Base-by-base conservation (phyloP, 345 rosid genomes). In the Camelina neglecta region DNA sequence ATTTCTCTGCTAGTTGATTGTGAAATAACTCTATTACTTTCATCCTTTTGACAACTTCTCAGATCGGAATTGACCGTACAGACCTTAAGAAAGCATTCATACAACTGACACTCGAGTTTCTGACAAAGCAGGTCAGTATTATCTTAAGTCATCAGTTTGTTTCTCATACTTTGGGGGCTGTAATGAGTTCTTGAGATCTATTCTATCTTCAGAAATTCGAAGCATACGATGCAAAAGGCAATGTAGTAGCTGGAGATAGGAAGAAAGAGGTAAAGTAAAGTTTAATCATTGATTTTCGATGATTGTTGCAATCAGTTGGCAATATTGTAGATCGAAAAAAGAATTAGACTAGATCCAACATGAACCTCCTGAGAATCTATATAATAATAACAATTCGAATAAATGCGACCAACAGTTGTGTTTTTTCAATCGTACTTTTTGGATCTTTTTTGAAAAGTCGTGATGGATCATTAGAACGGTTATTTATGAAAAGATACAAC, bases 61-160 rank as follows among this genome's bases (percentile, higher is more conserved):
- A 92, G 97, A 95, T 95, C 24, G 93, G 89, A 70, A 87, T 92
- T 66, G 99, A 94, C 76, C 76, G 82, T 64, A 90, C 84, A 0
- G 93, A 92, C 73, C 71, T 85, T 47, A 81, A 77, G 18, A 95
- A 95, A 84, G 91, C 78, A 44, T 95, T 92, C 65, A 68, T 85
- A 69, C 99, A 95, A 75, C 83, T 95, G 62, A 95, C 97, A 21
- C 87, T 95, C 9, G 97, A 95, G 84, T 83, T 95, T 81, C 69
- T 89, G 65, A 79, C 93, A 11, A 95, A 90, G 80, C 97, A 95
- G 97, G 99, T 95, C 59, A 31, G 58, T 73, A 15, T 65, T 73
- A 67, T 36, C 53, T 45, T 44, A 20, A 59, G 53, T 73, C 47
- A 35, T 55, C 49, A 18, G 20, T 62, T 79, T 55, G 45, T 35